Evolutionary conservation across 371 early-diverging fungal species (phyloP).

Genomic region (Sporodiniella umbellata): DNA sequence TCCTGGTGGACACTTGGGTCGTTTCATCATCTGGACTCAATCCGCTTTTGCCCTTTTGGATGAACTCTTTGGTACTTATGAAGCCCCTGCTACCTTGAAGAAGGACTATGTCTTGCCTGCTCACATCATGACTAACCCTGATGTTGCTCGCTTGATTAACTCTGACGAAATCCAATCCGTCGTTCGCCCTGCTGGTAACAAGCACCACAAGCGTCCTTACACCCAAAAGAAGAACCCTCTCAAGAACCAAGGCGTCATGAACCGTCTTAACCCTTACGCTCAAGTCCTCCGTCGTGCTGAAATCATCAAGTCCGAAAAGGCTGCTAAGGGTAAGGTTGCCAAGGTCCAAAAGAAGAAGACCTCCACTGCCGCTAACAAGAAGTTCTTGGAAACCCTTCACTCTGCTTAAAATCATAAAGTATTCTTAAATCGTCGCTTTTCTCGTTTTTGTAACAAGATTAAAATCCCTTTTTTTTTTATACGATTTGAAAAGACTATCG

Average conservation of each 20-base stretch:
- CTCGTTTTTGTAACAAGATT: no score
- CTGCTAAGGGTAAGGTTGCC: constrained; percentile 56
- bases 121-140: constrained; percentile 90
- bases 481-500: no score
- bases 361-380: constrained; percentile 48
- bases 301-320: constrained; percentile 64
- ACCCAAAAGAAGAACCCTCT: constrained; percentile 98
- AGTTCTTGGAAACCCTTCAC: constrained; percentile 64
- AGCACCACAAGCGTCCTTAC: constrained; percentile 84
- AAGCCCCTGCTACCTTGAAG: constrained; percentile 82
- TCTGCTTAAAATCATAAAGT: constrained; percentile 67
- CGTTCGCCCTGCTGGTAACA: constrained; percentile 82
- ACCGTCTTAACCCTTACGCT: constrained; percentile 97
- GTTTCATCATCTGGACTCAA: constrained; percentile 99
- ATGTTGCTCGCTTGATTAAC: constrained; percentile 96
- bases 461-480: no score
- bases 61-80: constrained; percentile 92
- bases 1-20: constrained; percentile 99
- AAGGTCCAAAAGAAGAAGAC: constrained; percentile 54
- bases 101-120: constrained; percentile 93
- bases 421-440: no score
- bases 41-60: constrained; percentile 94
- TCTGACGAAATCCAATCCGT: constrained; percentile 97
- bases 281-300: constrained; percentile 85
- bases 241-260: constrained; percentile 88